Conservation (phyloP, 768 basidiomycete genomes). For the Tricholoma matsutake region DNA sequence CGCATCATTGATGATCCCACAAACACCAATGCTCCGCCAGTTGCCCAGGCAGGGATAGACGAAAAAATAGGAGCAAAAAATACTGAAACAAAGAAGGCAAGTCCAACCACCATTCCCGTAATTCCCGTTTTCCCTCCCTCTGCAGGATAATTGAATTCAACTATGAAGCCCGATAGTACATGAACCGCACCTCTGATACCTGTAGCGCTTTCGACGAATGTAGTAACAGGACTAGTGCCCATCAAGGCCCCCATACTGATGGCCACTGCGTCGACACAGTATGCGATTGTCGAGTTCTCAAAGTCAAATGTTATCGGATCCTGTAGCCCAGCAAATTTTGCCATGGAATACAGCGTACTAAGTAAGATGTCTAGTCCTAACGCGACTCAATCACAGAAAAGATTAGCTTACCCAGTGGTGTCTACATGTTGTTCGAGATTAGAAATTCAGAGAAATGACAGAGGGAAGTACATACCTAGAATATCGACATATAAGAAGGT, state of each 20-base stretch:
- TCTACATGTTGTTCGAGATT: slow-evolving; percentile 25
- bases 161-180: background rate
- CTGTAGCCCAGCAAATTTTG: slow-evolving; percentile 85
- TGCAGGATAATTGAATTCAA: slow-evolving; percentile 13
- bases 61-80: slow-evolving; percentile 93
- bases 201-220: slow-evolving; percentile 80
- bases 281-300: slow-evolving; percentile 77
- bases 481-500: slow-evolving; percentile 92
- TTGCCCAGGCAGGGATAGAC: slow-evolving; percentile 84
- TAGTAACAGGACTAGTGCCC: slow-evolving; percentile 81
- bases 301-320: slow-evolving; percentile 87
- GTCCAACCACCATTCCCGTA: slow-evolving; percentile 66
- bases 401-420: slow-evolving; percentile 43
- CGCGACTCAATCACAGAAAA: background rate
- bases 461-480: slow-evolving; percentile 45
- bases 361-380: slow-evolving; percentile 22
- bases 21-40: slow-evolving; percentile 80
- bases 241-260: slow-evolving; percentile 80
- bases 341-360: slow-evolving; percentile 88
- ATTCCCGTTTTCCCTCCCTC: slow-evolving; percentile 89
- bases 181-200: slow-evolving; percentile 59
- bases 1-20: slow-evolving; percentile 87
- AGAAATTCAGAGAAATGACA: background rate
- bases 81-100: slow-evolving; percentile 78
- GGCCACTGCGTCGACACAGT: slow-evolving; percentile 78